Percentiles rank a stretch among this genome's conserved stretches.
phyloP scores from a whole-genome alignment of 2,329 filamentous ascomycete genomes.

The Aureobasidium namibiae region DNA sequence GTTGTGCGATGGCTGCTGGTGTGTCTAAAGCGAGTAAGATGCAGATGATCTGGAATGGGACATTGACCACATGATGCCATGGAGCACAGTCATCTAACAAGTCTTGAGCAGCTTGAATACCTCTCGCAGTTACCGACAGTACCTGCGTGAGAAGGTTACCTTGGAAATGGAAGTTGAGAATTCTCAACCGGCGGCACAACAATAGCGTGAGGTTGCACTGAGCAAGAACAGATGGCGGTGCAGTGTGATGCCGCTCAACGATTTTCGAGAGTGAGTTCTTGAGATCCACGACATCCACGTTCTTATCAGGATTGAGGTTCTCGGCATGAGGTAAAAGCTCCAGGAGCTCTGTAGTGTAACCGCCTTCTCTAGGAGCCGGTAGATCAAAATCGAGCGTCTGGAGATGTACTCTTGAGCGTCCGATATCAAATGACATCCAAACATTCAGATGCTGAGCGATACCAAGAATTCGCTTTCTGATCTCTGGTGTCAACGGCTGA shows the following conservation, averaged over 20 bases:
- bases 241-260: conserved; percentile 32
- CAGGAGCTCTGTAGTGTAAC: conserved; percentile 42
- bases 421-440: conserved; percentile 53
- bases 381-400: conserved; percentile 38
- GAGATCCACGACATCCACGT: conserved; percentile 35
- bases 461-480: conserved; percentile 29
- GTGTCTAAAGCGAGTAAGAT: conserved; percentile 49
- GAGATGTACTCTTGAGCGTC: conserved; percentile 44
- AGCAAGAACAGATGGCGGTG: conserved; percentile 39
- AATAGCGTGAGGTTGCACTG: conserved; percentile 50
- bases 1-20: conserved; percentile 38
- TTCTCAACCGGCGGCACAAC: conserved; percentile 46
- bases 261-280: conserved; percentile 36
- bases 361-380: conserved; percentile 31
- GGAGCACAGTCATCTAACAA: conserved; percentile 40
- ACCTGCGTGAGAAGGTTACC: conserved; percentile 38
- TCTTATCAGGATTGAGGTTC: conserved; percentile 45
- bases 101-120: conserved; percentile 39
- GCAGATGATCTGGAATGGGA: conserved; percentile 52
- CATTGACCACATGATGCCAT: conserved; percentile 54
- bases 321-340: conserved; percentile 46
- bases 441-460: conserved; percentile 51
- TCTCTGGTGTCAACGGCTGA: background rate
- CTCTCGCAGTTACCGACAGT: conserved; percentile 37
- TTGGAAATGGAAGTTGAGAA: conserved; percentile 41